phyloP scores from a whole-genome alignment of 345 rosid species.

The Salix brachista region DNA sequence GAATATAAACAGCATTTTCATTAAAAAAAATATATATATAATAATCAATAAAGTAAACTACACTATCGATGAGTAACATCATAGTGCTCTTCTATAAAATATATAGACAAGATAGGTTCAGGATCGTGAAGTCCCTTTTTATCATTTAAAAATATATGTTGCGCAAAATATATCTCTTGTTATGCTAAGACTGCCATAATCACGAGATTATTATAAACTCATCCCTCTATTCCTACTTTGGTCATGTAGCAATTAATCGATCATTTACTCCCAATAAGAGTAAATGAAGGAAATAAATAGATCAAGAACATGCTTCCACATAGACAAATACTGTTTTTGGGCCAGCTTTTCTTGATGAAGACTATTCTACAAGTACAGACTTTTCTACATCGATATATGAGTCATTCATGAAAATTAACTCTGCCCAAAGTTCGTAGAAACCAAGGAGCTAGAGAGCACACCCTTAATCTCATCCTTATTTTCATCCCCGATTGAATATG shows the following conservation, averaged over 20 bases:
- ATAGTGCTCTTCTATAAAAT: not conserved
- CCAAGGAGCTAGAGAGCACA: not conserved
- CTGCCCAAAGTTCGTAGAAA: not conserved
- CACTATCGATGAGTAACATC: not conserved
- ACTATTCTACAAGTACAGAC: not conserved
- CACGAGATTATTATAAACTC: not conserved
- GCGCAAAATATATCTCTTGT: no score
- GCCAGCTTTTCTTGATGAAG: no score
- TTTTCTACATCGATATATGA: not conserved
- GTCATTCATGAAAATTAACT: not conserved
- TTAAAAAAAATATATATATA: no score
- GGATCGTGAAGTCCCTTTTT: no score
- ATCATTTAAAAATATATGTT: no score
- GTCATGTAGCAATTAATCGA: not conserved
- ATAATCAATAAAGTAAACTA: not conserved
- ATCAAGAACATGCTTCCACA: no score
- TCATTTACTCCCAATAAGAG: not conserved
- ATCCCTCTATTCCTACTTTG: not conserved
- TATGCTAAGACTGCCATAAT: not conserved
- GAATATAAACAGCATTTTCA: not conserved
- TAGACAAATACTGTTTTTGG: no score
- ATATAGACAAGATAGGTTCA: no score
- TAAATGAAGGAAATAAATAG: no score
- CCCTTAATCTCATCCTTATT: not conserved
- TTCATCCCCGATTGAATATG: no score